Evolutionary conservation across 805 yeast species (phyloP), one percentile per base, ranked within the genome.

Genomic region (Schwanniomyces polymorphus): DNA sequence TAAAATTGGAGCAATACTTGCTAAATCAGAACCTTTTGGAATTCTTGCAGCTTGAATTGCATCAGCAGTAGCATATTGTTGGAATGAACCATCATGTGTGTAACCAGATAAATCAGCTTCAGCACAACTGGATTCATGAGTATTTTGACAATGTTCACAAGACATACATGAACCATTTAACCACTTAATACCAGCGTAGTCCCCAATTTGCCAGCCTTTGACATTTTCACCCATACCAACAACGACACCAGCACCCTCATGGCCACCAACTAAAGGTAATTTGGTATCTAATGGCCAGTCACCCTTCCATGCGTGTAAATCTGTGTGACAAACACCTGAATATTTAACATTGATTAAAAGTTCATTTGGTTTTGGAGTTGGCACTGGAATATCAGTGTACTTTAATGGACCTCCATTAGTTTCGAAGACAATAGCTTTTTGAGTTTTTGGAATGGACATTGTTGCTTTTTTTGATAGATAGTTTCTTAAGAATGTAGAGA

Each of bases 291-390:
- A 75, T 43, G 95, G 94, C 95, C 96, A 89, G 74, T 90, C 96
- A 62, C 96, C 96, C 66, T 86, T 82, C 91, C 94, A 88, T 46
- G 95, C 96, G 75, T 90, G 97, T 67, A 90, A 80, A 65, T 89
- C 97, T 31, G 96, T 88, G 78, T 91, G 97, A 73, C 97, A 89
- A 47, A 89, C 96, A 71, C 97, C 97, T 25, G 96, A 82, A 78
- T 84, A 89, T 73, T 82, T 83, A 69, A 90, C 84, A 68, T 90
- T 83, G 72, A 90, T 76, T 65, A 90, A 78, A 56, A 89, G 76
- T 72, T 89, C 91, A 64, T 83, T 85, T 50, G 88, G 72, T 64
- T 80, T 85, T 59, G 96, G 96, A 42, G 65, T 70, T 60, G 96
- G 95, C 47, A 88, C 92, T 45, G 91, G 86, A 52, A 88, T 81